These are phyloP conservation scores for Citrus mangshanensis DNA, from an alignment of 345 rosid genomes.

Conservation along the genomic window DNA sequence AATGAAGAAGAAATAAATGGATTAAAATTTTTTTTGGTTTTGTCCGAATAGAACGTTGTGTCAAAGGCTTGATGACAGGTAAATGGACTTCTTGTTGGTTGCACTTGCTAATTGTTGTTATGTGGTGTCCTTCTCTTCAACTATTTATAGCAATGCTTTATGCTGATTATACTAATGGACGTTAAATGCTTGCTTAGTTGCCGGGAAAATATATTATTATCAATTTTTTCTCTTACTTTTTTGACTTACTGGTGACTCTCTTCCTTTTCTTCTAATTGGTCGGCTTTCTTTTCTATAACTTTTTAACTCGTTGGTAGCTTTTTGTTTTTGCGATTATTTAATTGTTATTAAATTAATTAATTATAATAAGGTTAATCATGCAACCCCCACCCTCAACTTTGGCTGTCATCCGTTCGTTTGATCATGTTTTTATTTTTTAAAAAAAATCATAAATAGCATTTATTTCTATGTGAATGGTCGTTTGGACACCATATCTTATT, in stretches of 20 bases:
- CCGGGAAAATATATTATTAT: conserved; percentile 6
- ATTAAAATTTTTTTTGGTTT: neutral
- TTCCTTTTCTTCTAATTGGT: neutral
- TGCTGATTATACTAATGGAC: conserved; percentile 16
- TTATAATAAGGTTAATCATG: too few species aligned
- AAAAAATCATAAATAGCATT: too few species aligned
- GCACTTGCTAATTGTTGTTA: conserved; percentile 4
- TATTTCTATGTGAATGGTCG: too few species aligned
- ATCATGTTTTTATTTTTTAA: too few species aligned
- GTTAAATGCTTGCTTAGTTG: conserved; percentile 9
- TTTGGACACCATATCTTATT: too few species aligned
- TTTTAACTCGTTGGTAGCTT: too few species aligned
- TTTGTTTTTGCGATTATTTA: too few species aligned
- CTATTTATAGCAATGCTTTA: conserved; percentile 35
- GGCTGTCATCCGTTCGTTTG: too few species aligned
- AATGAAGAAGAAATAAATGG: too few species aligned
- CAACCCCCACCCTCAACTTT: too few species aligned
- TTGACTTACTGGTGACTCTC: conserved; percentile 13
- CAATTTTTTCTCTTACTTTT: conserved; percentile 2
- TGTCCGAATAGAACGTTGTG: conserved; percentile 20
- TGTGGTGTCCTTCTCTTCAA: conserved; percentile 27
- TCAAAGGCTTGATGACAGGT: conserved; percentile 20
- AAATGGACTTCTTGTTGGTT: neutral
- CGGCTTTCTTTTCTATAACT: too few species aligned
- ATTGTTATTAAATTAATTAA: too few species aligned